Base-by-base conservation (phyloP, 352 stramenopile genomes). In the Peronospora destructor region DNA sequence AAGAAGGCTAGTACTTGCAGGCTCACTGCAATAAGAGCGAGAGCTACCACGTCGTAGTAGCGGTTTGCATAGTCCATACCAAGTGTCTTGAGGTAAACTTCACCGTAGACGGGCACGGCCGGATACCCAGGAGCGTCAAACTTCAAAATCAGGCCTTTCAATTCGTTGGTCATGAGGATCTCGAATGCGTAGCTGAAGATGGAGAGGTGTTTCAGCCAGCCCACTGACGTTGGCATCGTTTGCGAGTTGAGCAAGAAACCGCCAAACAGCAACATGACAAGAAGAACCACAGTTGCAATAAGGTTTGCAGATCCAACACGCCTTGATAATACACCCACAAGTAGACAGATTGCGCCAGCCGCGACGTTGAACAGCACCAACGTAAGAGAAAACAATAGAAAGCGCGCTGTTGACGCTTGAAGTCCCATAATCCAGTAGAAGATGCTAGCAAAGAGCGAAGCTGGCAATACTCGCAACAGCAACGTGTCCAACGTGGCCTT, bases 341-440 rank as follows among this genome's bases (percentile, higher is more conserved):
- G 64, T 25, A 89, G 71, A 49, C 77, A 86, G 52, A 91, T 83
- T 19, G 76, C 71, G 13, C 80, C 83, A 4, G 77, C 76, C 0
- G 78, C 79, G 6, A 94, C 62, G 48, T 90, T 91, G 59, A 91
- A 91, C 16, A 91, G 64, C 35, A 91, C 70, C 23, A 94, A 54
- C 37, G 78, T 91, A 7, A 67, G 46, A 16, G 73, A 64, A 57
- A 91, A 94, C 35, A 85, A 55, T 11, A 75, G 16, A 43, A 91
- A 94, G 49, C 73, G 75, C 21, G 53, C 49, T 6, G 74, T 49
- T 19, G 64, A 69, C 4, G 74, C 49, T 59, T 91, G 76, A 4
- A 94, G 65, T 0, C 78, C 80, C 78, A 94, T 94, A 54, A 94
- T 71, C 68, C 77, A 87, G 65, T 94, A 94, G 42, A 91, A 91